A percentile compares a stretch with the other conserved stretches of the same genome.
Evolutionary conservation across 2,329 filamentous ascomycete genomes (phyloP).

Genomic region (Aspergillus awamori): DNA sequence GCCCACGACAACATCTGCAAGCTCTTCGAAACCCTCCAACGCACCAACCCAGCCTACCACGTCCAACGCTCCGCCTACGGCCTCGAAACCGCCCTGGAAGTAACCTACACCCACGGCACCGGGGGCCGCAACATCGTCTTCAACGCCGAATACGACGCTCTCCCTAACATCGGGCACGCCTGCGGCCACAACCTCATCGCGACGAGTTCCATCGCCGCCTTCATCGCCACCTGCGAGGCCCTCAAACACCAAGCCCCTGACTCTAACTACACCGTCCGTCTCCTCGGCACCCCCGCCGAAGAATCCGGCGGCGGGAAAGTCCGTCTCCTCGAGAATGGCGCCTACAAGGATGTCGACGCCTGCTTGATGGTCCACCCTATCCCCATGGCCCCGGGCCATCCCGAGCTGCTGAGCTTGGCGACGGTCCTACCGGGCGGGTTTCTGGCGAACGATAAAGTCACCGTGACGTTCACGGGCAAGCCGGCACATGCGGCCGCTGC

Average conservation of each 20-base stretch:
- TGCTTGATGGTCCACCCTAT: constrained; percentile 46
- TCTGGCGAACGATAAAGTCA: constrained; percentile 36
- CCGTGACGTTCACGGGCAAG: constrained; percentile 51
- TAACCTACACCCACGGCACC: constrained; percentile 36
- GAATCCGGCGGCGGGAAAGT: constrained; percentile 42
- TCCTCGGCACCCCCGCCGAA: constrained; percentile 41
- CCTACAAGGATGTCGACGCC: constrained; percentile 42
- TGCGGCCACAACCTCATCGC: constrained; percentile 40
- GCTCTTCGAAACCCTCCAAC: constrained; percentile 36
- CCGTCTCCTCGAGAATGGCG: constrained; percentile 45
- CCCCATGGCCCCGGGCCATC: constrained; percentile 30
- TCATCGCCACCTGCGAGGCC: constrained; percentile 36
- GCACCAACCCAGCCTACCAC: constrained; percentile 40
- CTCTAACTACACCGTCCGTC: constrained; percentile 33
- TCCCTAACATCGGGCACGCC: constrained; percentile 40
- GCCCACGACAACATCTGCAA: constrained; percentile 54
- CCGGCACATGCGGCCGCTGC: constrained; percentile 59
- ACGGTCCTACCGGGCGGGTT: constrained; percentile 29
- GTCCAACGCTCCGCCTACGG: constrained; percentile 53
- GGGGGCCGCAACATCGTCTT: constrained; percentile 34
- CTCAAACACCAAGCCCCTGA: constrained; percentile 3
- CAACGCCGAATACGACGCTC: constrained; percentile 45
- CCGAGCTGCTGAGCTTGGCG: constrained; percentile 27
- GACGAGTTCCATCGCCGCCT: constrained; percentile 39
- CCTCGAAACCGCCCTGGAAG: constrained; percentile 54